A percentile compares a stretch with the other conserved stretches of the same genome.
These are phyloP conservation scores for Noccaea caerulescens DNA, from an alignment of 345 rosid species.

Conservation along the genomic window DNA sequence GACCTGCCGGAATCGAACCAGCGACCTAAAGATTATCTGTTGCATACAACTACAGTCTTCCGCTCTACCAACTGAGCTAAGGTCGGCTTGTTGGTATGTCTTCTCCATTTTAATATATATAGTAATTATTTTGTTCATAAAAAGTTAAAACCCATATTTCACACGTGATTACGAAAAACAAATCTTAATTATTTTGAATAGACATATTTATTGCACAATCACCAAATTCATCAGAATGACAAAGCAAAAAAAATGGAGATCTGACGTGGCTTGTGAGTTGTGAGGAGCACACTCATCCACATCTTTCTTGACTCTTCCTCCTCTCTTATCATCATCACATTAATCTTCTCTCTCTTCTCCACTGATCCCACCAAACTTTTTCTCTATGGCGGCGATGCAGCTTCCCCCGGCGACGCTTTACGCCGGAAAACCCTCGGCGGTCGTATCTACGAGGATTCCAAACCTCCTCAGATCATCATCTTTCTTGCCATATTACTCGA, in stretches of 20 bases:
- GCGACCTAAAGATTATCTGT: conserved; percentile 31
- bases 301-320: background rate
- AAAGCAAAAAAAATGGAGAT: background rate
- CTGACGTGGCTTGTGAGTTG: conserved; percentile 34
- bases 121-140: too few species aligned
- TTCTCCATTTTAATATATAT: background rate
- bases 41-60: conserved; percentile 60
- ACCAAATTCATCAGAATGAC: background rate
- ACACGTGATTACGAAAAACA: too few species aligned
- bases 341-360: conserved; percentile 11
- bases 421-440: conserved; percentile 36
- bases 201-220: background rate
- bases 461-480: conserved; percentile 57
- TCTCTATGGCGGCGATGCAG: conserved; percentile 55
- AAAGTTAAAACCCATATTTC: too few species aligned
- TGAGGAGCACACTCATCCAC: conserved; percentile 42
- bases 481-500: conserved; percentile 55
- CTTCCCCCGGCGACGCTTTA: conserved; percentile 28
- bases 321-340: conserved; percentile 35
- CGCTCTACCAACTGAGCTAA: conserved; percentile 99
- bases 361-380: conserved; percentile 20
- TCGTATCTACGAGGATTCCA: conserved; percentile 43
- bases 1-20: conserved; percentile 34
- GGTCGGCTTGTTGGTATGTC: conserved; percentile 50
- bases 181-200: too few species aligned